Evolutionary conservation across 768 basidiomycete species (phyloP).

Genomic region (Tulasnella calospora): DNA sequence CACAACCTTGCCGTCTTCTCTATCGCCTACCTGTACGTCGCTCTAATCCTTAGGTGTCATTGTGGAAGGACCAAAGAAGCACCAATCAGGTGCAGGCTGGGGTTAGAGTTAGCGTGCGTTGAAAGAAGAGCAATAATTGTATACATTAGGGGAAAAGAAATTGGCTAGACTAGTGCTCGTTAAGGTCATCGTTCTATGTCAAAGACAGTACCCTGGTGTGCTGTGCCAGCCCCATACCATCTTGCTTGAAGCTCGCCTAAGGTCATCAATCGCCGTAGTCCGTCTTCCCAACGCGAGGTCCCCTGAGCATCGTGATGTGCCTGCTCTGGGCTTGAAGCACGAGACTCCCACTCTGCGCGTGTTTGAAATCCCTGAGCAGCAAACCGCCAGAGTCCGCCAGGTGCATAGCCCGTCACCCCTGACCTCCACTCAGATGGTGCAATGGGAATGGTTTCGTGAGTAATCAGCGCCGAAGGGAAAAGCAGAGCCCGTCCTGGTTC

Average conservation of each 20-base stretch:
- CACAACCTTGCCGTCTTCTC: too few species aligned
- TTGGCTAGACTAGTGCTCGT: too few species aligned
- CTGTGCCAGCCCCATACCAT: not conserved
- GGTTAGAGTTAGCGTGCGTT: too few species aligned
- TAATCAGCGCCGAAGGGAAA: not conserved
- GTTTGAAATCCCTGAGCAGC: not conserved
- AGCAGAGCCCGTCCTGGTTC: not conserved
- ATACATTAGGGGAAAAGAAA: too few species aligned
- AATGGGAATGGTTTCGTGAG: not conserved
- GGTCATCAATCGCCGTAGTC: not conserved
- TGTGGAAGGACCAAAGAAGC: too few species aligned
- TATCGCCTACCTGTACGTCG: too few species aligned
- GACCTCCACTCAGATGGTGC: not conserved
- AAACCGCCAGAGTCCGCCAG: not conserved
- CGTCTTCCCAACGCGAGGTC: not conserved
- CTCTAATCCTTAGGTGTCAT: too few species aligned
- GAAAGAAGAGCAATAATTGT: too few species aligned
- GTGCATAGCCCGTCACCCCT: not conserved
- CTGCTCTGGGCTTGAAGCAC: not conserved
- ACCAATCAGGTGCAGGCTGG: too few species aligned
- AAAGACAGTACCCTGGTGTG: not conserved
- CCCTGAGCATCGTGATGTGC: not conserved
- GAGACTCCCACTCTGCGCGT: not conserved
- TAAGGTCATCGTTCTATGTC: too few species aligned
- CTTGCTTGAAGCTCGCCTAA: not conserved